Conservation (phyloP, 2,329 filamentous ascomycete genomes). For the Alternaria atra region DNA sequence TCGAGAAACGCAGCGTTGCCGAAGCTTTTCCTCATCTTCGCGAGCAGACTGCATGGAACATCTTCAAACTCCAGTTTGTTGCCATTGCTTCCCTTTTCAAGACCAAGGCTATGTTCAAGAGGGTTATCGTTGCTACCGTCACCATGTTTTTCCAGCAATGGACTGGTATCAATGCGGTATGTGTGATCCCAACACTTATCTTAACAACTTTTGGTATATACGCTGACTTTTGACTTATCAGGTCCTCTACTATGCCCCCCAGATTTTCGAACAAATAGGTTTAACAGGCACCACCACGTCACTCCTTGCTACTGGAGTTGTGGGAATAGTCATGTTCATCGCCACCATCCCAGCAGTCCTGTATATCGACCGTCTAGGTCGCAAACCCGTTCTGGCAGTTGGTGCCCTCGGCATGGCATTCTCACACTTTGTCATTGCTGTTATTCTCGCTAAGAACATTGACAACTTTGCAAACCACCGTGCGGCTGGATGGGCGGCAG, state of each 20-base stretch:
- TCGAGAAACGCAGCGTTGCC: constrained; percentile 73
- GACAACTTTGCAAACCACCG: constrained; percentile 63
- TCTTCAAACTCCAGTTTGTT: constrained; percentile 68
- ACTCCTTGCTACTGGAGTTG: constrained; percentile 74
- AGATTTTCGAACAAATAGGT: constrained; percentile 60
- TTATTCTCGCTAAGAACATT: constrained; percentile 71
- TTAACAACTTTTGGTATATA: background rate
- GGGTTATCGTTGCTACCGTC: constrained; percentile 68
- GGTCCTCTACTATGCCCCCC: constrained; percentile 59
- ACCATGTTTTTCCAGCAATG: constrained; percentile 63
- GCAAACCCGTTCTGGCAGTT: constrained; percentile 69
- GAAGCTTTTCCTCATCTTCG: constrained; percentile 73
- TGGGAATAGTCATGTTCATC: constrained; percentile 75
- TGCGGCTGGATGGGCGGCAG: constrained; percentile 75
- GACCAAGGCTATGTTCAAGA: constrained; percentile 71
- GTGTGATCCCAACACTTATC: background rate
- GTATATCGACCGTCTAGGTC: constrained; percentile 70
- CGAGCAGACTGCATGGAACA: constrained; percentile 67
- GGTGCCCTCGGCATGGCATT: constrained; percentile 75
- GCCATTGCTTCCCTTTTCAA: constrained; percentile 72
- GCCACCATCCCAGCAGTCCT: constrained; percentile 68
- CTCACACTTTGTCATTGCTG: constrained; percentile 75
- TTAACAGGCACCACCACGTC: constrained; percentile 59
- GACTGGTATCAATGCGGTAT: constrained; percentile 59
- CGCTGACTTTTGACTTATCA: constrained; percentile 34